A percentile compares a stretch with the other conserved stretches of the same genome.
Evolutionary conservation across 352 stramenopile species (phyloP).

Genomic region (Pythium phragmitis): DNA sequence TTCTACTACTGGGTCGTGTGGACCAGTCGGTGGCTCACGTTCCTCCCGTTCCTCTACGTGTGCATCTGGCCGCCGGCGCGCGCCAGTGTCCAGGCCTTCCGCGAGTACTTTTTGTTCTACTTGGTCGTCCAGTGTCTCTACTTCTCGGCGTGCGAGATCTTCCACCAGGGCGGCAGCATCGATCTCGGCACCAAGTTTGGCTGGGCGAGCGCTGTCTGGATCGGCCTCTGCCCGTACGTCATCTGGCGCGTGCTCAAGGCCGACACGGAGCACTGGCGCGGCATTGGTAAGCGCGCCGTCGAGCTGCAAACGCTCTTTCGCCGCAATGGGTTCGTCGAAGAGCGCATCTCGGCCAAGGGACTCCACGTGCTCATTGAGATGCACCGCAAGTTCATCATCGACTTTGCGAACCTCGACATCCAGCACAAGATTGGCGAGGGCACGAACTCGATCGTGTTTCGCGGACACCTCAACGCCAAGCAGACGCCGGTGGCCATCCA

Average conservation of each 20-base stretch:
- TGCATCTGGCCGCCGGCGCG: constrained; percentile 17
- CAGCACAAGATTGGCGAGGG: constrained; percentile 37
- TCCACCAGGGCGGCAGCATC: constrained; percentile 19
- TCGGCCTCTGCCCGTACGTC: constrained; percentile 30
- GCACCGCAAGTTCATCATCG: constrained; percentile 48
- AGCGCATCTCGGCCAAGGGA: constrained; percentile 44
- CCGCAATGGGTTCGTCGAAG: constrained; percentile 34
- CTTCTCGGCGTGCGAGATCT: constrained; percentile 19
- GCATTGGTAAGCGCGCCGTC: constrained; percentile 28
- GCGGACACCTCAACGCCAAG: constrained; percentile 32
- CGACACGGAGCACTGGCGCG: constrained; percentile 36
- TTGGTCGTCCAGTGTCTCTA: constrained; percentile 18
- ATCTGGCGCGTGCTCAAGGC: constrained; percentile 39
- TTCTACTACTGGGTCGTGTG: constrained; percentile 16
- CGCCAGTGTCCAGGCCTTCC: constrained; percentile 8
- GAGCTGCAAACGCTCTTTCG: constrained; percentile 31
- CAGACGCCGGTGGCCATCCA: constrained; percentile 48
- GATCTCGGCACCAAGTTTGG: constrained; percentile 20
- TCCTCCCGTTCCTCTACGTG: constrained; percentile 24
- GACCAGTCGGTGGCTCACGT: constrained; percentile 9
- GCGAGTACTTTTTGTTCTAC: constrained; percentile 21
- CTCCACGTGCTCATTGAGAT: constrained; percentile 51
- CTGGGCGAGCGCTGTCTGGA: constrained; percentile 27
- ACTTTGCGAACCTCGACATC: constrained; percentile 52
- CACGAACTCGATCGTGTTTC: constrained; percentile 44